A percentile compares a stretch with the other conserved stretches of the same genome.
Evolutionary conservation across 345 rosid species (phyloP).

Genomic region (Microthlaspi erraticum): DNA sequence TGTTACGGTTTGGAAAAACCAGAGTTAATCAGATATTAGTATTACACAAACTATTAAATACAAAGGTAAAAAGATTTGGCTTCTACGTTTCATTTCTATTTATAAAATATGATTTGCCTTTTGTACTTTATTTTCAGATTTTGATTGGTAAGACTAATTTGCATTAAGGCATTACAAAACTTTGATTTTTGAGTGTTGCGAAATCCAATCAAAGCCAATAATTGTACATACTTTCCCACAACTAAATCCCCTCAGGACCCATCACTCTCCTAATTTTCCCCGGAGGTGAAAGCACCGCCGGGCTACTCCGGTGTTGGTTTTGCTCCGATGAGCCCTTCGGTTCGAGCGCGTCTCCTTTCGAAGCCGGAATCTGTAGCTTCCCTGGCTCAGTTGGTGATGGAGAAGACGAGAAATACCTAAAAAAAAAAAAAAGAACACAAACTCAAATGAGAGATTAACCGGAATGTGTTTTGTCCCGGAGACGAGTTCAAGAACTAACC

Average conservation of each 20-base stretch:
- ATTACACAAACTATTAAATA: too few species aligned
- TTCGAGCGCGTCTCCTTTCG: slow-evolving; percentile 47
- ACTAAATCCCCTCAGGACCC: slow-evolving; percentile 40
- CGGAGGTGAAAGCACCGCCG: slow-evolving; percentile 50
- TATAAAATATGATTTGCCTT: background rate
- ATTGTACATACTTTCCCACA: slow-evolving; percentile 15
- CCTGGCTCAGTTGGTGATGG: slow-evolving; percentile 52
- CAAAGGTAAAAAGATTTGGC: background rate
- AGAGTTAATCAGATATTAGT: too few species aligned
- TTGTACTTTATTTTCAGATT: slow-evolving; percentile 1
- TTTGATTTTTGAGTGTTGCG: background rate
- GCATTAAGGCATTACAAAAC: slow-evolving; percentile 17
- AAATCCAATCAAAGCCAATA: slow-evolving; percentile 12
- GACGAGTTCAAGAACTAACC: slow-evolving; percentile 39
- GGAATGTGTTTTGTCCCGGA: background rate
- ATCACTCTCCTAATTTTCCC: slow-evolving; percentile 53
- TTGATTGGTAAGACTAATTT: slow-evolving; percentile 18
- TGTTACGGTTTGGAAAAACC: too few species aligned
- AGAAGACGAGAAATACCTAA: slow-evolving; percentile 51
- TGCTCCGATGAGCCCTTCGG: slow-evolving; percentile 39
- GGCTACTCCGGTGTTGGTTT: slow-evolving; percentile 41
- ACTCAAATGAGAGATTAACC: background rate
- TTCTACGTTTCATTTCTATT: background rate
- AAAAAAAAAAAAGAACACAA: background rate
- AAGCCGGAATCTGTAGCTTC: slow-evolving; percentile 51